Base-by-base conservation (phyloP, 2,329 filamentous ascomycete species). In the Pseudocercospora crystallina region DNA sequence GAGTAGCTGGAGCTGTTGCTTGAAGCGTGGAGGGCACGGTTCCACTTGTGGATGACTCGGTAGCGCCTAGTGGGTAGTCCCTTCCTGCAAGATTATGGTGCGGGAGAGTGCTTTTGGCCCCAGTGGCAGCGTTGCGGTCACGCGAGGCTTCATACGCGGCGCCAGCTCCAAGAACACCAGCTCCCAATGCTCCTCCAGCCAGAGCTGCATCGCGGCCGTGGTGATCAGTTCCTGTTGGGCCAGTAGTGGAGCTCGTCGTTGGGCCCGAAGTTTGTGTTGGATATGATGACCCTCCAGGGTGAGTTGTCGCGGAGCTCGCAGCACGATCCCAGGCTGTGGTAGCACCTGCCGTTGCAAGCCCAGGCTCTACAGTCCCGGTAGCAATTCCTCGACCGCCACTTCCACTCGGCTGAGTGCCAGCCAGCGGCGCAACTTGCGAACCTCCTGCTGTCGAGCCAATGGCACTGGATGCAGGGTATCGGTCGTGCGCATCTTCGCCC, bases 141-240 rank as follows among this genome's bases (percentile, higher is more conserved):
- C 35, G 12, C n/a, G 36, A 34, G 14, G 46, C 26, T 9, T 20
- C 37, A 15, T 42, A 35, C 5, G 46, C 43, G 8, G 20, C 41
- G n/a, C 45, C 45, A 14, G 37, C 38, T 13, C 37, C 45, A 26
- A 48, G 45, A 29, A 37, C 38, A 29, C 37, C 63, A 32, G 61
- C 61, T 5, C 64, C 68, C 26, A 61, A 59, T 11, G 38, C 46
- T 17, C 65, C 68, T 33, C 60, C 66, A 9, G 54, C 66, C 1
- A 68, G 17, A 10, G 63, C 65, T n/a, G 64, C 63, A 45, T 71
- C 62, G n/a, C 64, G 61, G 29, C 64, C 65, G 34, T 65, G 59
- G 43, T 67, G 66, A 33, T 52, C 45, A 29, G 43, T 42, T 20
- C 36, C 37, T 8, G 13, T 51, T 2, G 31, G 15, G 9, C 34